A percentile compares a stretch with the other conserved stretches of the same genome.
These are phyloP conservation scores for Trichosporon inkin DNA, from an alignment of 1,284 basidiomycete species.

Conservation along the genomic window DNA sequence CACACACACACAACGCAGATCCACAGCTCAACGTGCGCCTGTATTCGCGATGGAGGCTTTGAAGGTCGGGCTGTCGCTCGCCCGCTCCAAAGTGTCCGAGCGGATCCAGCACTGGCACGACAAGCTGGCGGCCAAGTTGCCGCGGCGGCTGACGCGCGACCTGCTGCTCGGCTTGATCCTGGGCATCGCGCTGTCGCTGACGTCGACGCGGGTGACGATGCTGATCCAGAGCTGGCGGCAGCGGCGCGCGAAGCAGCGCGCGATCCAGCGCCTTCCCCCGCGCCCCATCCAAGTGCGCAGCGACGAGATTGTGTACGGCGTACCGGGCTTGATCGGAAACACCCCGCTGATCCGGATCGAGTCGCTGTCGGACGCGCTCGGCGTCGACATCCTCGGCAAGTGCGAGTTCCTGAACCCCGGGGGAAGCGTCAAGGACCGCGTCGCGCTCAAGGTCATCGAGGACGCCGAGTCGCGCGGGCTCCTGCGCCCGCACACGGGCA, in stretches of 20 bases:
- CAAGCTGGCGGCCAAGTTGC: slow-evolving; percentile 22
- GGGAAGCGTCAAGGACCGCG: slow-evolving; percentile 95
- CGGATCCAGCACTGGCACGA: slow-evolving; percentile 1
- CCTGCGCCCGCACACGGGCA: slow-evolving; percentile 80
- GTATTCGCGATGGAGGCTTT: not conserved
- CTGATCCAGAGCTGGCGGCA: slow-evolving; percentile 56
- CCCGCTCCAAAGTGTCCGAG: slow-evolving; percentile 4
- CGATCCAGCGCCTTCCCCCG: slow-evolving; percentile 49
- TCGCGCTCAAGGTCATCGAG: slow-evolving; percentile 85
- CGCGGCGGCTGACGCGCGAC: slow-evolving; percentile 40
- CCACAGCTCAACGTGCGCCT: not conserved
- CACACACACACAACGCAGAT: not conserved
- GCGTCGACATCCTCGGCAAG: slow-evolving; percentile 73
- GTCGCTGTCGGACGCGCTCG: slow-evolving; percentile 81
- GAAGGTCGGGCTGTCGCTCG: not conserved
- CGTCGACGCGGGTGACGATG: slow-evolving; percentile 59
- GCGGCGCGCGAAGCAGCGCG: slow-evolving; percentile 41
- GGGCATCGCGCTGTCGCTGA: slow-evolving; percentile 66
- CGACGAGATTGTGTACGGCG: slow-evolving; percentile 65
- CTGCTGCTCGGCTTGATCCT: slow-evolving; percentile 64
- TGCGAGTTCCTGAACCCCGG: slow-evolving; percentile 82
- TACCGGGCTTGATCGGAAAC: slow-evolving; percentile 85
- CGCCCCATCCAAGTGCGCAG: slow-evolving; percentile 70
- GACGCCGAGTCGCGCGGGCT: slow-evolving; percentile 84
- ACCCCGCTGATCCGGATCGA: slow-evolving; percentile 90